phyloP scores from a whole-genome alignment of 2,329 filamentous ascomycete genomes.

The Colletotrichum higginsianum region DNA sequence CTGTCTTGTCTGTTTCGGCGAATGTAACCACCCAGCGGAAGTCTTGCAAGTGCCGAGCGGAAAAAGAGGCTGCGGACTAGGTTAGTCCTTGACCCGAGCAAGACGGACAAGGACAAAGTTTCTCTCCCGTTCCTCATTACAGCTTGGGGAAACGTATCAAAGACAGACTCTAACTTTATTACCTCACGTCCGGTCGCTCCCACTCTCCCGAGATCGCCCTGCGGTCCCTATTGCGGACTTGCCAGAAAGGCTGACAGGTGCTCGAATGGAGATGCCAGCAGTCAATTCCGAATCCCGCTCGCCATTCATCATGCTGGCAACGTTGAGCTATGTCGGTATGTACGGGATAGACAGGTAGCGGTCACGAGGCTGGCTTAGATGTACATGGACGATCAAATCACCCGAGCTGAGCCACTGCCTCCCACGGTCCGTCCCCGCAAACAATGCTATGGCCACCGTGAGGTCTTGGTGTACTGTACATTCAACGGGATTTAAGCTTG shows the following conservation, averaged over 20 bases:
- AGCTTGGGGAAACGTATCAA: slow-evolving; percentile 2
- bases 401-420: too few species aligned
- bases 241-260: neutral
- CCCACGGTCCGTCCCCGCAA: neutral
- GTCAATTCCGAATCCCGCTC: neutral
- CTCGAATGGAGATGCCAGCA: neutral
- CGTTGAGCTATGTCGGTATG: neutral
- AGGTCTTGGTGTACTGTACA: neutral
- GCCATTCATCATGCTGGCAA: neutral
- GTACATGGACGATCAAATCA: slow-evolving; percentile 13
- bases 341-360: slow-evolving; percentile 11
- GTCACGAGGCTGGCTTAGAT: too few species aligned
- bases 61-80: neutral
- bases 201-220: neutral
- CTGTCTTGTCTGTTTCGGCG: neutral
- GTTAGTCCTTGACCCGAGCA: neutral
- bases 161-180: slow-evolving; percentile 14
- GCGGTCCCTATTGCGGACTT: neutral
- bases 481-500: slow-evolving; percentile 31
- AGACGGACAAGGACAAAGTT: neutral
- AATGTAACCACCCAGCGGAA: neutral
- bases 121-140: slow-evolving; percentile 1
- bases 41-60: too few species aligned
- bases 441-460: slow-evolving; percentile 1
- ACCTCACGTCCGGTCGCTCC: neutral